Percentiles rank a stretch among this genome's conserved stretches.
Conservation (phyloP, 169 alveolate species). For the Eimeria tenella region DNA sequence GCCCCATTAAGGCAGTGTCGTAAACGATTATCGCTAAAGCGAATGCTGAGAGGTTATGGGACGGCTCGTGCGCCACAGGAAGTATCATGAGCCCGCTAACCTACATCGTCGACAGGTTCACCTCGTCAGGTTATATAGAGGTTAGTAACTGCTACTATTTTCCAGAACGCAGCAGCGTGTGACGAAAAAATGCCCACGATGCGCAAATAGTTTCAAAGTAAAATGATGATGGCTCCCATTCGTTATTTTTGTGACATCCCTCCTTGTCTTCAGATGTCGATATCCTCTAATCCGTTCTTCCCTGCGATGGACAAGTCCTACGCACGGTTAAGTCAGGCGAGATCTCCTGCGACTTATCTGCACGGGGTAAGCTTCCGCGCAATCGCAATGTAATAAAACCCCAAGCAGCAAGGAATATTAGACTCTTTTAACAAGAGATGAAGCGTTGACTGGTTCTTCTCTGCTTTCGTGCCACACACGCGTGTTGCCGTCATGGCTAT, state of each 20-base stretch:
- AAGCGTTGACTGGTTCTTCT: no score
- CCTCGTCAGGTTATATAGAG: slow-evolving; percentile 78
- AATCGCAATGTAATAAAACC: no score
- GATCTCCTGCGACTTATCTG: slow-evolving; percentile 78
- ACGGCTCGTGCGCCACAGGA: slow-evolving; percentile 22
- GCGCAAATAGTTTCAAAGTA: neutral
- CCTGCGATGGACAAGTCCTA: slow-evolving; percentile 78
- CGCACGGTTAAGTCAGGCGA: slow-evolving; percentile 58
- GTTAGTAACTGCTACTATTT: neutral
- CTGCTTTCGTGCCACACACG: no score
- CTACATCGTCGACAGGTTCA: slow-evolving; percentile 77
- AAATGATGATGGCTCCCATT: neutral
- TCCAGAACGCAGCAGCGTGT: neutral
- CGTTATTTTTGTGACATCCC: neutral
- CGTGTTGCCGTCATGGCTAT: neutral
- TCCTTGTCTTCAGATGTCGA: slow-evolving; percentile 61
- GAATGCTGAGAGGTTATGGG: neutral
- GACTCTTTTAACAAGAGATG: no score
- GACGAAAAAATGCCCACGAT: neutral
- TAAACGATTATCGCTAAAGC: no score
- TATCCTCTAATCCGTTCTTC: slow-evolving; percentile 77
- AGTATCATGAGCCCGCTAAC: slow-evolving; percentile 65
- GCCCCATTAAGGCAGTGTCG: no score
- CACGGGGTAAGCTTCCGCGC: slow-evolving; percentile 68
- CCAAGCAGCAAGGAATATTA: no score